Evolutionary conservation across 495 filamentous ascomycete species (phyloP).

Genomic region (Talaromyces borbonicus): DNA sequence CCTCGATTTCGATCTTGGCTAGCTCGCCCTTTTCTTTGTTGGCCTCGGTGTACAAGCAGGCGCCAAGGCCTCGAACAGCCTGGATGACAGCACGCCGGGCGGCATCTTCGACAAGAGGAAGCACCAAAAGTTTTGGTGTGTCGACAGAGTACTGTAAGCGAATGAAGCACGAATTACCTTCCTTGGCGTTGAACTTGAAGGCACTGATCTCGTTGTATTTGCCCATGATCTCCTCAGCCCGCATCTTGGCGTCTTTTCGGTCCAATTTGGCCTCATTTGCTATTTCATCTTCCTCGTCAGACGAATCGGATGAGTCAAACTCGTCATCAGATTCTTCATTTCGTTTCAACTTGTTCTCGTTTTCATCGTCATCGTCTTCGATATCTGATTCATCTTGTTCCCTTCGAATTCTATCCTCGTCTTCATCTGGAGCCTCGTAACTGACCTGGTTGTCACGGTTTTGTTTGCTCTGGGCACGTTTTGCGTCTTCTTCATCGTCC

Average conservation of each 20-base stretch:
- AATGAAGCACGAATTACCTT: conserved; percentile 67
- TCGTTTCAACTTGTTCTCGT: conserved; percentile 14
- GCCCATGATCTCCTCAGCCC: conserved; percentile 57
- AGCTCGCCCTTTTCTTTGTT: conserved; percentile 49
- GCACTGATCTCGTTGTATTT: conserved; percentile 52
- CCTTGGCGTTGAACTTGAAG: conserved; percentile 71
- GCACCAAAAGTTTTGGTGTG: conserved; percentile 85
- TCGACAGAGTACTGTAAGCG: conserved; percentile 72
- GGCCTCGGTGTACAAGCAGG: conserved; percentile 57
- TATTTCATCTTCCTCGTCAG: conserved; percentile 24
- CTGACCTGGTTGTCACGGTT: conserved; percentile 72
- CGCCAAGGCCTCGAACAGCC: conserved; percentile 63
- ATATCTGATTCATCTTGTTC: conserved; percentile 31
- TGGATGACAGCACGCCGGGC: conserved; percentile 73
- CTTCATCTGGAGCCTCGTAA: conserved; percentile 87
- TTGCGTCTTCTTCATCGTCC: conserved; percentile 78
- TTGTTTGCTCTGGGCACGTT: conserved; percentile 60
- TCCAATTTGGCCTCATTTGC: conserved; percentile 15
- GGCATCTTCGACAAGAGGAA: conserved; percentile 75
- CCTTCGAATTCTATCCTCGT: conserved; percentile 64
- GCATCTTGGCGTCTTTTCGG: conserved; percentile 35
- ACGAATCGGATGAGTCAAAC: conserved; percentile 22
- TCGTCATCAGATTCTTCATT: conserved; percentile 16
- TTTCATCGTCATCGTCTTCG: conserved; percentile 37
- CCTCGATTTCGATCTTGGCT: conserved; percentile 61